Evolutionary conservation across 2,329 filamentous ascomycete genomes (phyloP).

Genomic region (Trichoderma pleuroti): DNA sequence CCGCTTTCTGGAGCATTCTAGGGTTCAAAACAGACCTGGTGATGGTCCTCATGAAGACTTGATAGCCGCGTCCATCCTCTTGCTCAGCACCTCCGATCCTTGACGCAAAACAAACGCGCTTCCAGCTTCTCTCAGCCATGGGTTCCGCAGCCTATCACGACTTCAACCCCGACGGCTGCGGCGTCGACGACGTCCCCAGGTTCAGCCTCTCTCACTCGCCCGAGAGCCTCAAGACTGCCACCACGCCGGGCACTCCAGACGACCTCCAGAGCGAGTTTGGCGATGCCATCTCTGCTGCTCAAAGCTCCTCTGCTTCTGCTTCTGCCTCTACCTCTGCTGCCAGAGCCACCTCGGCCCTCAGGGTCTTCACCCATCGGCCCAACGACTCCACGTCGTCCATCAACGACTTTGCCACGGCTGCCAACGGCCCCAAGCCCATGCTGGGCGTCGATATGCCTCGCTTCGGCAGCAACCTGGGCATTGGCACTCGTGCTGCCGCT

Average conservation of each 20-base stretch:
- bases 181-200: not conserved
- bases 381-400: not conserved
- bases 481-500: not conserved
- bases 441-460: not conserved
- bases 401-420: not conserved
- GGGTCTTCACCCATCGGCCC: not conserved
- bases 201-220: not conserved
- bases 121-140: not conserved
- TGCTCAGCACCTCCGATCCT: not conserved
- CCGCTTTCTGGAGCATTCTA: not conserved
- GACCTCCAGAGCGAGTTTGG: not conserved
- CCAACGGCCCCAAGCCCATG: not conserved
- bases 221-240: not conserved
- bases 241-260: slow-evolving; percentile 1
- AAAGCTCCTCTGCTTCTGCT: not conserved
- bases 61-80: not conserved
- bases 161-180: not conserved
- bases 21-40: not conserved
- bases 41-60: not conserved
- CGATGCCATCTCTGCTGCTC: not conserved
- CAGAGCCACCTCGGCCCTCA: not conserved
- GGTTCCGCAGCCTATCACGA: not conserved
- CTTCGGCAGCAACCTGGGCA: not conserved
- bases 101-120: not conserved
- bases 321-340: not conserved